phyloP scores from a whole-genome alignment of 352 stramenopile species.

The Thraustochytrium striatum region DNA sequence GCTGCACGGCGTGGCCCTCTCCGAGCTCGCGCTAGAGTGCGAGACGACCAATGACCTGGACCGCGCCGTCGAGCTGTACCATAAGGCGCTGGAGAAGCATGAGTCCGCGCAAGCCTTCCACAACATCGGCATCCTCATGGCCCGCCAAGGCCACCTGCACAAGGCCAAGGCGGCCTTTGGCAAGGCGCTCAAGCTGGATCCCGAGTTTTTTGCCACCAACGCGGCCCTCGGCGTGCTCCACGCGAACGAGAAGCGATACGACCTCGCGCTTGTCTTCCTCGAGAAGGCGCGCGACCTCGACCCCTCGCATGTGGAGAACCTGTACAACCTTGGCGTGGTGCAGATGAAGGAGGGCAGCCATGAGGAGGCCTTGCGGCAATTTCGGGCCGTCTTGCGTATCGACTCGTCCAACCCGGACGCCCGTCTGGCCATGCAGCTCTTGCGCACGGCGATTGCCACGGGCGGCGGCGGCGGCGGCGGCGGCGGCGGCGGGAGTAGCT shows the following conservation, averaged over 20 bases:
- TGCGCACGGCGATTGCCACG: background rate
- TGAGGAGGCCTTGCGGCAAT: background rate
- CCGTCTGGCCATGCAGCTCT: background rate
- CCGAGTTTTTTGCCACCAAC: conserved; percentile 6
- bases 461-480: background rate
- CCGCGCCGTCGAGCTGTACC: conserved; percentile 9
- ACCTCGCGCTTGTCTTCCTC: conserved; percentile 8
- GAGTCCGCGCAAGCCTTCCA: conserved; percentile 16
- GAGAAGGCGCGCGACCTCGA: background rate
- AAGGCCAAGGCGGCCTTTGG: conserved; percentile 19
- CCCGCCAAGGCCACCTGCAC: background rate
- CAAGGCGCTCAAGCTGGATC: conserved; percentile 17
- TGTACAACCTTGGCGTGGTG: conserved; percentile 35
- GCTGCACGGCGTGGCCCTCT: conserved; percentile 15
- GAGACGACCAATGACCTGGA: conserved; percentile 26
- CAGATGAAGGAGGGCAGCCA: conserved; percentile 37
- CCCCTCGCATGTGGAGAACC: background rate
- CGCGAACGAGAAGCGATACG: background rate
- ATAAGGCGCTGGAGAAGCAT: background rate
- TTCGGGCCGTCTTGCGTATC: background rate
- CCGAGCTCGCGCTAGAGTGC: background rate
- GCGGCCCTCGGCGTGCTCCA: conserved; percentile 33
- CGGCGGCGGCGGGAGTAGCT: background rate
- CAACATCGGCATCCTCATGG: conserved; percentile 14
- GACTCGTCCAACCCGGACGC: conserved; percentile 7